A percentile compares a stretch with the other conserved stretches of the same genome.
phyloP scores from a whole-genome alignment of 768 basidiomycete genomes.

The Austroboletus festivus region DNA sequence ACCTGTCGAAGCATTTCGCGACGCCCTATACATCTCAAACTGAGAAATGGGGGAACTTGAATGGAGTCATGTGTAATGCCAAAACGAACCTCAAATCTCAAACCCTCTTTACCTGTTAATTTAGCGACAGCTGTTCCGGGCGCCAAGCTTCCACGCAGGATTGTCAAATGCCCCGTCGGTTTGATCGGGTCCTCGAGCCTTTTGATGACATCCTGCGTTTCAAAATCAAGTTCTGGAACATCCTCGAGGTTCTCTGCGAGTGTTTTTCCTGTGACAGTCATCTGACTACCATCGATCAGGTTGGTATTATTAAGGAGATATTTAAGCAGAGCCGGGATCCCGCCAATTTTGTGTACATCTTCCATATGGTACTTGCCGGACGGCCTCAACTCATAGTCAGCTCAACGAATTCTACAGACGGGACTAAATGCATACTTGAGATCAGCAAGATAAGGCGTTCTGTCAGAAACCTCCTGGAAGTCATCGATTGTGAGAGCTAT shows the following conservation, averaged over 20 bases:
- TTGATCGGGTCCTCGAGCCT: slow-evolving; percentile 80
- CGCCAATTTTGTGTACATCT: slow-evolving; percentile 82
- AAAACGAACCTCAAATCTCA: slow-evolving; percentile 65
- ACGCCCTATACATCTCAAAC: slow-evolving; percentile 44
- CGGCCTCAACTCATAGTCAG: slow-evolving; percentile 43
- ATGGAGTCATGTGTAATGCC: not conserved
- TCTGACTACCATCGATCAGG: slow-evolving; percentile 74
- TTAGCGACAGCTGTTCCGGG: slow-evolving; percentile 89
- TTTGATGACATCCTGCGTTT: slow-evolving; percentile 72
- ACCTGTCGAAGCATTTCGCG: slow-evolving; percentile 79
- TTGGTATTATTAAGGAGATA: slow-evolving; percentile 76
- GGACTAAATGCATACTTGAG: slow-evolving; percentile 51
- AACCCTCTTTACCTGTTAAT: slow-evolving; percentile 90
- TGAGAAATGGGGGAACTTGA: not conserved
- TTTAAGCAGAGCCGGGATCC: slow-evolving; percentile 80
- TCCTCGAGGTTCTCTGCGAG: slow-evolving; percentile 83
- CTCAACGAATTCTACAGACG: not conserved
- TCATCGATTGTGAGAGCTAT: slow-evolving; percentile 76
- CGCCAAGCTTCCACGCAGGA: slow-evolving; percentile 85
- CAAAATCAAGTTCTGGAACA: slow-evolving; percentile 67
- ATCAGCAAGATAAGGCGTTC: slow-evolving; percentile 82
- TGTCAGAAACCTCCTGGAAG: slow-evolving; percentile 77
- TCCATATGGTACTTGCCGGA: slow-evolving; percentile 90
- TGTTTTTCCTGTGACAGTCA: slow-evolving; percentile 91
- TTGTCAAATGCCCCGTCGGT: slow-evolving; percentile 79